Evolutionary conservation across 2,329 filamentous ascomycete genomes (phyloP).

Genomic region (Exophiala lecanii-corni): DNA sequence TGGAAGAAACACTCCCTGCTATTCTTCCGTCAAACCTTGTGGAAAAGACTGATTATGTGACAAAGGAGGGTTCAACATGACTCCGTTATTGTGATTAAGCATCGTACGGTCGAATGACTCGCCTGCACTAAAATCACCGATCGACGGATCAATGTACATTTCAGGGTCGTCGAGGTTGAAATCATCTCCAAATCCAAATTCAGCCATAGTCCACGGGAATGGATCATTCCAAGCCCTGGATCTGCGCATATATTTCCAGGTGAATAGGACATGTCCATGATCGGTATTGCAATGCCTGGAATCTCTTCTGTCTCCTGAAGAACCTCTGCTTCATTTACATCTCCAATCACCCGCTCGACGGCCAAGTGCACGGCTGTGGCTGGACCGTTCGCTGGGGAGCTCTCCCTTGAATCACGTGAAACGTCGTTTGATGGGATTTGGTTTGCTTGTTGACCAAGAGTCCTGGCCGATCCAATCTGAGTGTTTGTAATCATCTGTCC

Average conservation of each 20-base stretch:
- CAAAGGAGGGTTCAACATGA: too few species aligned
- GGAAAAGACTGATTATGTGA: too few species aligned
- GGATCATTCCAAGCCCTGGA: background rate
- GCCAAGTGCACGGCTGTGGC: background rate
- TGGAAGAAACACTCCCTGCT: too few species aligned
- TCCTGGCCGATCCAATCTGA: constrained; percentile 11
- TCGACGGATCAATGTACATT: background rate
- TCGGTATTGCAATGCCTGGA: background rate
- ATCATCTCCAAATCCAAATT: constrained; percentile 1
- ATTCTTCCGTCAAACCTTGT: too few species aligned
- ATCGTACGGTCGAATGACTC: background rate
- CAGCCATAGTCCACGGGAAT: constrained; percentile 1
- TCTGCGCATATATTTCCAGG: background rate
- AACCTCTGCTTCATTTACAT: background rate
- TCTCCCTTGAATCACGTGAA: constrained; percentile 5
- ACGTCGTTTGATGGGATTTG: constrained; percentile 3
- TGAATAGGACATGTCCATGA: background rate
- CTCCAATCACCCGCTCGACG: background rate
- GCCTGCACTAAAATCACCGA: background rate
- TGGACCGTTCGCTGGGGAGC: background rate
- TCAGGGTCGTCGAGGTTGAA: background rate
- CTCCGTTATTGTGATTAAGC: background rate
- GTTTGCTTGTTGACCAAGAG: constrained; percentile 8
- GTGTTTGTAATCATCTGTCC: constrained; percentile 21
- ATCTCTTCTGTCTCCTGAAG: background rate